phyloP scores from a whole-genome alignment of 2,329 filamentous ascomycete species.

The Aspergillus ruber region DNA sequence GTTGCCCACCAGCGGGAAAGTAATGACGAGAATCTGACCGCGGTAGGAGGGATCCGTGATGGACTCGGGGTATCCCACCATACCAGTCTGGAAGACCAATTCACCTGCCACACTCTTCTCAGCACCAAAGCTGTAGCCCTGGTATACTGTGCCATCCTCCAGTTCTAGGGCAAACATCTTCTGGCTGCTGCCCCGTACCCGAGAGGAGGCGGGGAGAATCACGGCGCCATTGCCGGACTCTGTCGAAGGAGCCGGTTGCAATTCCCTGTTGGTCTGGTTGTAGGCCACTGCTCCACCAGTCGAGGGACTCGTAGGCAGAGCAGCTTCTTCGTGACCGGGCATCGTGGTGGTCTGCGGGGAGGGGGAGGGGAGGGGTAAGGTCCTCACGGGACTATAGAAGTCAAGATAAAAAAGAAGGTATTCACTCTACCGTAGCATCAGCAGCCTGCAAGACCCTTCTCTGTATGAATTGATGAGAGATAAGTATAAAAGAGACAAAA shows the following conservation, averaged over 20 bases:
- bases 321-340: constrained; percentile 24
- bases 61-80: constrained; percentile 97
- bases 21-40: constrained; percentile 93
- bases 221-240: constrained; percentile 28
- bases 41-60: constrained; percentile 84
- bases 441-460: constrained; percentile 22
- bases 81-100: constrained; percentile 98
- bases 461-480: background rate
- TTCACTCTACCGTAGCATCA: constrained; percentile 35
- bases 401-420: constrained; percentile 9
- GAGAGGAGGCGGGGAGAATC: constrained; percentile 56
- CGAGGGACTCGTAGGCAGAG: constrained; percentile 34
- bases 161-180: constrained; percentile 81
- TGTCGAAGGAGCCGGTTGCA: constrained; percentile 25
- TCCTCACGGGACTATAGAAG: constrained; percentile 33
- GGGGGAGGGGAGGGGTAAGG: constrained; percentile 16
- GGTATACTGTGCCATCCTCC: constrained; percentile 82
- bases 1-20: constrained; percentile 92
- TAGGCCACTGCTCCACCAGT: constrained; percentile 36
- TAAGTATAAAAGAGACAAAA: constrained; percentile 5
- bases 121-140: constrained; percentile 94
- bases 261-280: constrained; percentile 25
- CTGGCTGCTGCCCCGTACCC: constrained; percentile 47
- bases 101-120: constrained; percentile 92
- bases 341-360: constrained; percentile 17